phyloP scores from a whole-genome alignment of 768 basidiomycete genomes.

The Leccinum olivaceopallidum region DNA sequence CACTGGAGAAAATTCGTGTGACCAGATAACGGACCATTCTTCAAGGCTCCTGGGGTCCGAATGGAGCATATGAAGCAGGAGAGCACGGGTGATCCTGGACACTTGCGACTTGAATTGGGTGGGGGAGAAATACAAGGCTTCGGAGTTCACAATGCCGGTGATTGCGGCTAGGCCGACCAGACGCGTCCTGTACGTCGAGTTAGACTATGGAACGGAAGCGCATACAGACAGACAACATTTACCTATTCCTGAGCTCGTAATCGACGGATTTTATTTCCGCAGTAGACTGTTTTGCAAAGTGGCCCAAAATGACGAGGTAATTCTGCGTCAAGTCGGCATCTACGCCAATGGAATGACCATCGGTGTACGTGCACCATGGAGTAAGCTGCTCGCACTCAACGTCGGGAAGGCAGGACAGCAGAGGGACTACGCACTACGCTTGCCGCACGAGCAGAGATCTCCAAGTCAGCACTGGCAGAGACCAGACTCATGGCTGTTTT shows the following conservation, averaged over 20 bases:
- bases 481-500: constrained; percentile 55
- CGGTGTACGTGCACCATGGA: constrained; percentile 90
- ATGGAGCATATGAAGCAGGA: constrained; percentile 69
- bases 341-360: constrained; percentile 79
- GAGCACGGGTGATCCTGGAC: constrained; percentile 65
- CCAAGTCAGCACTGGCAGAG: constrained; percentile 55
- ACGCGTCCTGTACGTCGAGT: constrained; percentile 55
- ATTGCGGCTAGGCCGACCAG: constrained; percentile 86
- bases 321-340: constrained; percentile 68
- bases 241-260: constrained; percentile 77
- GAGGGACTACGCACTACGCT: constrained; percentile 60
- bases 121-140: constrained; percentile 77
- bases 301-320: constrained; percentile 66
- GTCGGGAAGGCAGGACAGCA: neutral
- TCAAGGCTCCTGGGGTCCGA: constrained; percentile 60
- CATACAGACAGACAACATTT: constrained; percentile 3
- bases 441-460: constrained; percentile 75
- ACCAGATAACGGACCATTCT: constrained; percentile 53
- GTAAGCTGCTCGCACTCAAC: constrained; percentile 58
- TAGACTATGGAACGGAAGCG: neutral
- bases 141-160: constrained; percentile 77
- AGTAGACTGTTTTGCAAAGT: constrained; percentile 64
- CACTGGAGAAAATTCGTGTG: constrained; percentile 38
- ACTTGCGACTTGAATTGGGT: constrained; percentile 74
- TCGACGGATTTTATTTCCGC: constrained; percentile 51